Base-by-base conservation (phyloP, 1,284 basidiomycete genomes). In the Tetrapyrgos nigripes region DNA sequence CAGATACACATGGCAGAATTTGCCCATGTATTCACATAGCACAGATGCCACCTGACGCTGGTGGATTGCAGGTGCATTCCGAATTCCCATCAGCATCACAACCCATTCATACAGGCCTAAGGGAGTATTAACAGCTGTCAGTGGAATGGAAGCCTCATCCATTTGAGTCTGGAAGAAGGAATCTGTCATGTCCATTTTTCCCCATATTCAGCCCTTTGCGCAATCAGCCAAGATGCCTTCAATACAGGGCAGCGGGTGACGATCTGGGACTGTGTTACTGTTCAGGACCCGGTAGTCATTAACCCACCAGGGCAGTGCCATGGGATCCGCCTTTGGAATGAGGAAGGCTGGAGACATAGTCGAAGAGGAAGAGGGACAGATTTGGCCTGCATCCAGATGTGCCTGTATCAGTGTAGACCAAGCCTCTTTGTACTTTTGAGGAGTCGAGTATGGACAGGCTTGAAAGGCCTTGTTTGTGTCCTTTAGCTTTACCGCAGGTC, bases 71-170 rank as follows among this genome's bases (percentile, higher is more conserved):
- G 72, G 73, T 1, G 72, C 64, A 58, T 77, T 73, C 6, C 64
- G 53, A 21, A 72, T 46, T 19, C 72, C 74, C 58, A 70, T 66
- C 1, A 72, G 73, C 75, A 76, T 78, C 21, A 76, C 71, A 0
- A 62, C 24, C 71, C 71, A 78, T 55, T 76, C 69, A 52, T 66
- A 76, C n/a, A n/a, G n/a, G n/a, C n/a, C n/a, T n/a, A n/a, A n/a
- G n/a, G n/a, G n/a, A n/a, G n/a, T n/a, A n/a, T n/a, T n/a, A n/a
- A n/a, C n/a, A n/a, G n/a, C n/a, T n/a, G n/a, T n/a, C n/a, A n/a
- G n/a, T n/a, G n/a, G n/a, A n/a, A n/a, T n/a, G n/a, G n/a, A n/a
- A n/a, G n/a, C n/a, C n/a, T n/a, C n/a, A n/a, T n/a, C n/a, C n/a
- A n/a, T n/a, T n/a, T n/a, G n/a, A n/a, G n/a, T n/a, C n/a, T n/a